These are phyloP conservation scores for Solanum infundibuliforme DNA, from an alignment of 257 asterid species.

Conservation along the genomic window DNA sequence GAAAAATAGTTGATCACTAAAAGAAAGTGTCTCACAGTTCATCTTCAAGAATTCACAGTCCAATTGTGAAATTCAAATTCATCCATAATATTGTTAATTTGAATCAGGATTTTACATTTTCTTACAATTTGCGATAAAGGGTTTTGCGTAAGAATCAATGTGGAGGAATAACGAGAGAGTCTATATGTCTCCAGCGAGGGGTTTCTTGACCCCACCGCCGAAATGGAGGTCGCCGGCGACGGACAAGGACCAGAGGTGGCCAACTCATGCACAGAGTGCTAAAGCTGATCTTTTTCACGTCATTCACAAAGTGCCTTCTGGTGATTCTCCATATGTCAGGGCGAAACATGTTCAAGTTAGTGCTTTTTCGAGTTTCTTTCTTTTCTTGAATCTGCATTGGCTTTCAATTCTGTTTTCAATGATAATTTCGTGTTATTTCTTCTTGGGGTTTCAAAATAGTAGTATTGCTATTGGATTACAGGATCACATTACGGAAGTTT, in stretches of 20 bases:
- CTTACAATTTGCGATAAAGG: background rate
- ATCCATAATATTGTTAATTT: background rate
- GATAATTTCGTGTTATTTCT: background rate
- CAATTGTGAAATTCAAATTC: background rate
- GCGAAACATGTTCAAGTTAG: slow-evolving; percentile 88
- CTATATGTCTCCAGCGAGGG: slow-evolving; percentile 11
- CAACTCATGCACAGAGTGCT: slow-evolving; percentile 14
- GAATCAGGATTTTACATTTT: background rate
- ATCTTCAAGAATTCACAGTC: background rate
- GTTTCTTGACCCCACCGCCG: slow-evolving; percentile 79
- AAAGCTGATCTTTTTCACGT: slow-evolving; percentile 41
- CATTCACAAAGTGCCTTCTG: slow-evolving; percentile 74
- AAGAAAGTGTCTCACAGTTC: background rate
- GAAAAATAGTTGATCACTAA: background rate
- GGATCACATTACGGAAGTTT: background rate
- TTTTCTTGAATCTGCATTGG: background rate
- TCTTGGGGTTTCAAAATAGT: background rate
- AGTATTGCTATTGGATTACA: background rate
- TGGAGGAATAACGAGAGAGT: background rate
- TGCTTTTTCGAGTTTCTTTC: background rate
- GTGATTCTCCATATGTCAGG: slow-evolving; percentile 76
- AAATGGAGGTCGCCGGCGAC: slow-evolving; percentile 39
- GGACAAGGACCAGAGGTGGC: slow-evolving; percentile 38
- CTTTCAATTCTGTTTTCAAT: background rate
- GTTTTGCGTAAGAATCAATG: background rate